Conservation (phyloP, 305 asterid species). For the Fraxinus paxiana region DNA sequence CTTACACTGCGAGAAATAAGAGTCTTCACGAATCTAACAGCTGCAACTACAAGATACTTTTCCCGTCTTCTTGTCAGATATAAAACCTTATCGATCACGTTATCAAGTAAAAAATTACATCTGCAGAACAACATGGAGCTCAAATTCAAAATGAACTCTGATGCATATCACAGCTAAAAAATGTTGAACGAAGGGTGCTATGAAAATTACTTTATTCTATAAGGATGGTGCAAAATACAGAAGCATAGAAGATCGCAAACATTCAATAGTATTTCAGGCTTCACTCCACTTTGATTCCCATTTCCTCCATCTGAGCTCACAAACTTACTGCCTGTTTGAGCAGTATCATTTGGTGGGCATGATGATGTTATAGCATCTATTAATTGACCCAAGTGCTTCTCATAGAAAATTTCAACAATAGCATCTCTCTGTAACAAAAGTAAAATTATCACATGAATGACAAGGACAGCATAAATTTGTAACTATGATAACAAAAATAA, state of each 20-base stretch:
- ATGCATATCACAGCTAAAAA: constrained; percentile 14
- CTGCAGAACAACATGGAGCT: constrained; percentile 40
- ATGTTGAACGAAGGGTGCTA: constrained; percentile 19
- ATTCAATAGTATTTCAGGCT: constrained; percentile 85
- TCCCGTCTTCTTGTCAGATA: constrained; percentile 81
- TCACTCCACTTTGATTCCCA: constrained; percentile 46
- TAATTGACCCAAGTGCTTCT: constrained; percentile 79
- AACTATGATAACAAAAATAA: background rate
- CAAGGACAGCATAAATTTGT: constrained; percentile 1
- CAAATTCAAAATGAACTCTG: constrained; percentile 14
- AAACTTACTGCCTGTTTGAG: constrained; percentile 34
- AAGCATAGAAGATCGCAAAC: constrained; percentile 92
- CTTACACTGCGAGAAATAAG: constrained; percentile 92
- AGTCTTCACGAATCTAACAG: constrained; percentile 82
- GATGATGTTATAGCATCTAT: constrained; percentile 74
- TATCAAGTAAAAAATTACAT: constrained; percentile 83
- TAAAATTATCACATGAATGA: constrained; percentile 23
- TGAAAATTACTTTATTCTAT: constrained; percentile 75
- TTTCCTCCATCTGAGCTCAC: constrained; percentile 45
- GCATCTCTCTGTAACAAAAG: constrained; percentile 71
- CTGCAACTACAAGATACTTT: constrained; percentile 87
- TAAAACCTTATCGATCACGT: constrained; percentile 79
- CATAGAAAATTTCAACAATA: constrained; percentile 81
- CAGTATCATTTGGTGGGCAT: constrained; percentile 47
- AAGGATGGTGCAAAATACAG: constrained; percentile 92